These are phyloP conservation scores for Dujonia santamariae DNA, from an alignment of 1,139 yeast species.

Conservation along the genomic window DNA sequence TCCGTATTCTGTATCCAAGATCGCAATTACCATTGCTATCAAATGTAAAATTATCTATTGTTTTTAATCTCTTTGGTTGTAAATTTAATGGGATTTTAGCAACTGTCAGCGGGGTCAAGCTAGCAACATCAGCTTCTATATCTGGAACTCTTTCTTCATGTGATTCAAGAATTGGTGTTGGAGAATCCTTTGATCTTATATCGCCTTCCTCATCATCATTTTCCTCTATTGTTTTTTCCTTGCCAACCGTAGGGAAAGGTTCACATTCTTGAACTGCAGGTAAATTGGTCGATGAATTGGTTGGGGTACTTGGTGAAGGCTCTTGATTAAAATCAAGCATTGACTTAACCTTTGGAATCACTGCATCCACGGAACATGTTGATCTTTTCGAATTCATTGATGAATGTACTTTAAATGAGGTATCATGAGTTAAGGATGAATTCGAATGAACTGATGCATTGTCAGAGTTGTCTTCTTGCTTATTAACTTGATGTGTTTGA, in stretches of 20 bases:
- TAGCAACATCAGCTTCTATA: too few species aligned
- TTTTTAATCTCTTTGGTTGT: constrained; percentile 5
- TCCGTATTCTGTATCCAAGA: constrained; percentile 42
- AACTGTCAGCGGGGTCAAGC: not conserved
- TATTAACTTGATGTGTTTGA: constrained; percentile 3
- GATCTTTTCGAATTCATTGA: constrained; percentile 8
- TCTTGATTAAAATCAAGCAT: constrained; percentile 13
- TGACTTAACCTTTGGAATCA: constrained; percentile 13
- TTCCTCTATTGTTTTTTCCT: not conserved
- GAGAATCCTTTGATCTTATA: constrained; percentile 1
- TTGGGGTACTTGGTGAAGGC: not conserved
- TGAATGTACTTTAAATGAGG: constrained; percentile 4
- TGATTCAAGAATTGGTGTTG: not conserved
- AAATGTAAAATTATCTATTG: constrained; percentile 16
- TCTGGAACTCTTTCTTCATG: constrained; percentile 1
- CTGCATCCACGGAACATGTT: constrained; percentile 7
- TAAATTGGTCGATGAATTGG: constrained; percentile 9
- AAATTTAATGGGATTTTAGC: constrained; percentile 4
- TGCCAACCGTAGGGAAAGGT: not conserved
- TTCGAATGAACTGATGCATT: constrained; percentile 22
- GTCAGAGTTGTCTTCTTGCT: constrained; percentile 14
- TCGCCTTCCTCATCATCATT: constrained; percentile 5
- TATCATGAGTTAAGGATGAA: constrained; percentile 23
- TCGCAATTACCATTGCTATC: constrained; percentile 38
- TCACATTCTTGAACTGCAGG: constrained; percentile 23